phyloP scores from a whole-genome alignment of 148 eudicot species.

The Rhododendron ferrugineum region DNA sequence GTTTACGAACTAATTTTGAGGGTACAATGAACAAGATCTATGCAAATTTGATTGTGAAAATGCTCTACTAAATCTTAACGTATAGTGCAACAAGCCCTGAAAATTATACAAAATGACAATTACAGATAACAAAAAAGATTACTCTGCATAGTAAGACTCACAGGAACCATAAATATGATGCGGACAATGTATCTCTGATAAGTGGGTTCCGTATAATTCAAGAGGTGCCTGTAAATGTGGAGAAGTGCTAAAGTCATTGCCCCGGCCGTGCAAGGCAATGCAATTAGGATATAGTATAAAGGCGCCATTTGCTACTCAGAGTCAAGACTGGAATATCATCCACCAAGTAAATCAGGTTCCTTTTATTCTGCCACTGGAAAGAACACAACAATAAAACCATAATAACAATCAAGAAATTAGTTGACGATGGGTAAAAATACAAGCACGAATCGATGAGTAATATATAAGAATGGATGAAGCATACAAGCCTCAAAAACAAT shows the following conservation, averaged over 20 bases:
- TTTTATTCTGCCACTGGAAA: not conserved
- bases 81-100: not conserved
- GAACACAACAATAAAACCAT: not conserved
- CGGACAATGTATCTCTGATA: constrained; percentile 96
- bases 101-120: not conserved
- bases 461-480: not conserved
- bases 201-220: constrained; percentile 92
- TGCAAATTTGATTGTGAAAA: not conserved
- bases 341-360: constrained; percentile 5
- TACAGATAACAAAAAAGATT: not conserved
- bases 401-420: not conserved
- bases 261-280: constrained; percentile 85
- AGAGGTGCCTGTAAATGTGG: constrained; percentile 81
- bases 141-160: constrained; percentile 34
- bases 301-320: constrained; percentile 58
- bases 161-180: constrained; percentile 97
- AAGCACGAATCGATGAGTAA: not conserved
- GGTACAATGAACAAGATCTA: not conserved
- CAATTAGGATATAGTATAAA: constrained; percentile 54
- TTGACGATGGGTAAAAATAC: not conserved
- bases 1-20: not conserved
- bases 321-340: constrained; percentile 5
- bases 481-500: not conserved
- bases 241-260: constrained; percentile 69
- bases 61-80: not conserved